phyloP scores from a whole-genome alignment of 2,329 filamentous ascomycete genomes.

The Fusarium mangiferae region DNA sequence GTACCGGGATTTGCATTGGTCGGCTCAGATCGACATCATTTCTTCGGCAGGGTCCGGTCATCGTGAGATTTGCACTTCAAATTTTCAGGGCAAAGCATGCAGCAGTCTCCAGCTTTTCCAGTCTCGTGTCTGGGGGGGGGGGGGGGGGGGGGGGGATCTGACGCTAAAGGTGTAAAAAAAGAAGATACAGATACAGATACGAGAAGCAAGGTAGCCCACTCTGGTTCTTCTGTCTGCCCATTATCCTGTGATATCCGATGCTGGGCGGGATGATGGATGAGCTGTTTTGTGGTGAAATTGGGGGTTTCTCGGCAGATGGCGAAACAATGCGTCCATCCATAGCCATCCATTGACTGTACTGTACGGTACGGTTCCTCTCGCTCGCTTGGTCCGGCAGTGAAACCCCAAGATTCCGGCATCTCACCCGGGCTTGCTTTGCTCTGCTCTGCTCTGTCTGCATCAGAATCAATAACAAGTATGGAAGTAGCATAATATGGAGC shows the following conservation, averaged over 20 bases:
- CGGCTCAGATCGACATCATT: slow-evolving; percentile 42
- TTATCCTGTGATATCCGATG: slow-evolving; percentile 28
- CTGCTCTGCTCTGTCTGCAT: slow-evolving; percentile 9
- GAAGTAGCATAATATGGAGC: slow-evolving; percentile 15
- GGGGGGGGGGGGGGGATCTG: slow-evolving; percentile 9
- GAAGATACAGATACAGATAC: not conserved
- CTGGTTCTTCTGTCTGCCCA: slow-evolving; percentile 2
- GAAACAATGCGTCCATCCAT: not conserved
- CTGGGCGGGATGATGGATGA: slow-evolving; percentile 14
- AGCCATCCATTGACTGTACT: not conserved
- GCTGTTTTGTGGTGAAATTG: slow-evolving; percentile 8
- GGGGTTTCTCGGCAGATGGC: slow-evolving; percentile 21
- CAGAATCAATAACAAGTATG: slow-evolving; percentile 1
- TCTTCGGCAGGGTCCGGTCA: slow-evolving; percentile 40
- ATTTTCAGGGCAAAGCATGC: slow-evolving; percentile 5
- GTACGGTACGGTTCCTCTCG: slow-evolving; percentile 1
- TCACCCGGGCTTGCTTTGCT: not conserved
- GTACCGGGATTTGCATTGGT: slow-evolving; percentile 10
- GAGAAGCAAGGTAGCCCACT: not conserved
- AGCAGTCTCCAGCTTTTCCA: slow-evolving; percentile 16
- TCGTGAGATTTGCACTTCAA: slow-evolving; percentile 1
- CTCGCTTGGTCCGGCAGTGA: slow-evolving; percentile 34
- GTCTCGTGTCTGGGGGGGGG: slow-evolving; percentile 1
- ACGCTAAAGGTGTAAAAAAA: slow-evolving; percentile 3
- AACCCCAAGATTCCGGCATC: slow-evolving; percentile 25